Conservation (phyloP, 78 protist genomes). For the Guillardia theta region DNA sequence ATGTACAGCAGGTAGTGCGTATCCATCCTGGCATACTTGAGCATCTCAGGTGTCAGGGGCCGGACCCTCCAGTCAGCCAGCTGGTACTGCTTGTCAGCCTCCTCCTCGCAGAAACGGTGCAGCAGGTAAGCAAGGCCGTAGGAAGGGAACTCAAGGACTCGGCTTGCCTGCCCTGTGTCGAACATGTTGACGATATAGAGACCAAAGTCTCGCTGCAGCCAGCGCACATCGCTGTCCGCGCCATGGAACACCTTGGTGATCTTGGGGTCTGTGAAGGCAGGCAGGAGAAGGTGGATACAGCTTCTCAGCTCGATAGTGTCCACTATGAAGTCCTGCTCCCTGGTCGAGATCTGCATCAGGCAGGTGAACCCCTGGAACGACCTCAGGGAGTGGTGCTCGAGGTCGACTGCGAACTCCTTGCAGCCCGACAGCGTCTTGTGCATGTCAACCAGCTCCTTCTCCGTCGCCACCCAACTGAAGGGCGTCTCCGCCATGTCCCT, state of each 20-base stretch:
- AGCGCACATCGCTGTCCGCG: conserved; percentile 34
- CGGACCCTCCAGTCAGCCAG: conserved; percentile 95
- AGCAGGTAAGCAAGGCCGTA: conserved; percentile 80
- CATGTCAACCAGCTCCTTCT: conserved; percentile 44
- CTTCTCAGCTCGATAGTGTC: conserved; percentile 88
- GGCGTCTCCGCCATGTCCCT: neutral
- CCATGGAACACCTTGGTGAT: conserved; percentile 78
- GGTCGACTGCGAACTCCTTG: conserved; percentile 87
- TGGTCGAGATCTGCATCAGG: conserved; percentile 80
- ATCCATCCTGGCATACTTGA: conserved; percentile 93
- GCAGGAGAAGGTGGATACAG: conserved; percentile 58
- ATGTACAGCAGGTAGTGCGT: conserved; percentile 94
- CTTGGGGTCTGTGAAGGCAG: conserved; percentile 76
- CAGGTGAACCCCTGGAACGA: conserved; percentile 92
- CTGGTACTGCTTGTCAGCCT: conserved; percentile 90
- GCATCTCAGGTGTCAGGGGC: conserved; percentile 91
- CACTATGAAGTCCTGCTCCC: conserved; percentile 82
- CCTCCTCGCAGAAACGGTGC: conserved; percentile 59
- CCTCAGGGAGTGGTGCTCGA: conserved; percentile 86
- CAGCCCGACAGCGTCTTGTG: neutral
- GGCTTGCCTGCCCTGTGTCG: conserved; percentile 87
- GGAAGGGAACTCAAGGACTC: conserved; percentile 16
- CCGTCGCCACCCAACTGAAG: conserved; percentile 15
- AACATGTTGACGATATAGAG: conserved; percentile 96
- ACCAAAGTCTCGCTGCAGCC: conserved; percentile 81